Base-by-base conservation (phyloP, 2,329 filamentous ascomycete species). In the Fusarium sp. region DNA sequence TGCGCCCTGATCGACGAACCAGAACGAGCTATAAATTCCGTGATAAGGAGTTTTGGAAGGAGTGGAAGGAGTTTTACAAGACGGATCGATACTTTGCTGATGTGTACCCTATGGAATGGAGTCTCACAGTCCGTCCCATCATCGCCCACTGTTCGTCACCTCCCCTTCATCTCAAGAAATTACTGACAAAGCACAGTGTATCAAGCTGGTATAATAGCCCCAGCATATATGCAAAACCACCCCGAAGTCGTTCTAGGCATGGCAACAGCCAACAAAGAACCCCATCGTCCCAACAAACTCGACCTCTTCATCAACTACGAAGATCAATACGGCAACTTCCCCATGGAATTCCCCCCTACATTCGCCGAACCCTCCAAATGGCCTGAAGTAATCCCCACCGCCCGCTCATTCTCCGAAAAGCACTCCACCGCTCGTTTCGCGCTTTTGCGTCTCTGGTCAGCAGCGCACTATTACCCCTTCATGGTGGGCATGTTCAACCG, bases 261-360 rank as follows among this genome's bases (percentile, higher is more conserved):
- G 11, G 75, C 59, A 35, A 73, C 71, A 5, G 75, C 74, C 11
- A 71, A 67, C 42, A 72, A 52, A 0, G 79, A 80, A 47, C 69
- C 75, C 35, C 78, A 80, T 10, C 78, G 79, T 13, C 77, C 79
- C 2, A 63, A 57, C 18, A 71, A 73, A 42, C 57, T 76, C 10
- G 78, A 80, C 15, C 49, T 80, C 8, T 80, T 80, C 52, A 78
- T 80, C 63, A 73, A 61, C 57, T 80, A 80, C 32, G 68, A 79
- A 13, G 76, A 79, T n/a, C 62, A 35, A 6, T 63, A 72, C 25
- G 68, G 67, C 35, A 64, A 67, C 25, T 77, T 74, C 40, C 56
- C 46, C 2, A 32, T 40, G 16, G 18, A 10, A 0, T 72, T 65
- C 13, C 74, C 76, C 0, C 60, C 77, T 3, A 30, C 25, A 10